phyloP scores from a whole-genome alignment of 768 basidiomycete genomes.

The Pisolithus sp. region DNA sequence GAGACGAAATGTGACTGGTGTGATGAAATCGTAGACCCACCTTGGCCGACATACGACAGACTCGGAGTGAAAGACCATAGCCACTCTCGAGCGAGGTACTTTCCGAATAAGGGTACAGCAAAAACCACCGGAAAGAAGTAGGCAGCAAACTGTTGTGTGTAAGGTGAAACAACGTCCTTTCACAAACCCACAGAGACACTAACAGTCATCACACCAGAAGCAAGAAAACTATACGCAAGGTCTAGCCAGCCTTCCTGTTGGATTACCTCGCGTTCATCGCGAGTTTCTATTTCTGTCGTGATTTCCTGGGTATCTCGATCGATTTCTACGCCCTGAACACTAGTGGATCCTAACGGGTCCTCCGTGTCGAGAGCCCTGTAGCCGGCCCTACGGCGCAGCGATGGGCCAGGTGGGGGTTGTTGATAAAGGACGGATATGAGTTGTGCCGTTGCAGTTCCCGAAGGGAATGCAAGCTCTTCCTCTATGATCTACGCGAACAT shows the following conservation, averaged over 20 bases:
- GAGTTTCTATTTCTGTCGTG: slow-evolving; percentile 20
- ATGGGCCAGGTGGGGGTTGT: slow-evolving; percentile 58
- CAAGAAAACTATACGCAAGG: slow-evolving; percentile 71
- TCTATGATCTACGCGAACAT: slow-evolving; percentile 64
- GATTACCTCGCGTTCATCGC: slow-evolving; percentile 41
- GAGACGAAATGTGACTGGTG: not conserved
- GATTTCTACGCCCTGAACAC: slow-evolving; percentile 2
- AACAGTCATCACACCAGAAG: slow-evolving; percentile 73
- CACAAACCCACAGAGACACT: slow-evolving; percentile 15
- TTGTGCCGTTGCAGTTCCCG: slow-evolving; percentile 94
- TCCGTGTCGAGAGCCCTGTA: slow-evolving; percentile 40
- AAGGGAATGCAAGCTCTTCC: slow-evolving; percentile 90
- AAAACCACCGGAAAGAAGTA: slow-evolving; percentile 90
- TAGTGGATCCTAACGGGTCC: slow-evolving; percentile 20
- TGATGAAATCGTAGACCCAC: slow-evolving; percentile 21
- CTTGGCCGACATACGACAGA: slow-evolving; percentile 90
- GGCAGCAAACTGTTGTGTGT: slow-evolving; percentile 54
- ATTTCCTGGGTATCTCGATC: slow-evolving; percentile 14
- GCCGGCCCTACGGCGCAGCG: slow-evolving; percentile 47
- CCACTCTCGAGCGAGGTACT: slow-evolving; percentile 80
- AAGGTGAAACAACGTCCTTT: slow-evolving; percentile 1
- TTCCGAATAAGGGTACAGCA: slow-evolving; percentile 80
- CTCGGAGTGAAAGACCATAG: slow-evolving; percentile 92
- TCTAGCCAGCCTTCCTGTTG: slow-evolving; percentile 71
- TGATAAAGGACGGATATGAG: slow-evolving; percentile 86